These are phyloP conservation scores for Neofusicoccum umdonicola DNA, from an alignment of 2,329 filamentous ascomycete species.

Conservation along the genomic window DNA sequence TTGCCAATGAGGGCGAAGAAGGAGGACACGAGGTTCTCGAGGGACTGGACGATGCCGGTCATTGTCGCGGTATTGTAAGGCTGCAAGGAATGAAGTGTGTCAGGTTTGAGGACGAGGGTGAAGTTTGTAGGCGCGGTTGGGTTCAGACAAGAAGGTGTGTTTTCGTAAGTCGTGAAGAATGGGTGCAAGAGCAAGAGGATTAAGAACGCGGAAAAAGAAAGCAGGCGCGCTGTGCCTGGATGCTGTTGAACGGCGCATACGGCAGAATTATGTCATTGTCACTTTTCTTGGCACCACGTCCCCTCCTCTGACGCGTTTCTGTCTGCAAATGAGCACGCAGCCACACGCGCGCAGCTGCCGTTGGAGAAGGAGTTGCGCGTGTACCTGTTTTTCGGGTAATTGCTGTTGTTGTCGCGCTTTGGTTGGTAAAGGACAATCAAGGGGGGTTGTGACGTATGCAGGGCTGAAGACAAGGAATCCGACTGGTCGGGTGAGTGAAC, in stretches of 20 bases:
- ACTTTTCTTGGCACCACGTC: neutral
- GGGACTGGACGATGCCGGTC: slow-evolving; percentile 1
- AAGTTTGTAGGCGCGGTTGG: neutral
- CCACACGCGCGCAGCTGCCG: neutral
- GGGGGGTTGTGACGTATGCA: neutral
- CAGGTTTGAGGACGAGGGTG: neutral
- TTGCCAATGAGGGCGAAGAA: slow-evolving; percentile 13
- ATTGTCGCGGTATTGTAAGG: neutral
- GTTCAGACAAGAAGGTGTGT: neutral
- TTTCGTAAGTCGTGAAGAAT: neutral
- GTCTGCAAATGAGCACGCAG: neutral
- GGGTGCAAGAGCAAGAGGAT: neutral
- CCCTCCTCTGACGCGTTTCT: neutral
- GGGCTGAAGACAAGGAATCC: neutral
- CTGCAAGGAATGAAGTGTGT: neutral
- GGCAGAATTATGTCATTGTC: slow-evolving; percentile 13
- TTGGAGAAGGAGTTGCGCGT: neutral
- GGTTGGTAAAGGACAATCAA: neutral
- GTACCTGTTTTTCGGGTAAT: neutral
- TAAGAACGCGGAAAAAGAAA: no score
- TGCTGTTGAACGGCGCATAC: neutral
- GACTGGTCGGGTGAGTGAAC: neutral
- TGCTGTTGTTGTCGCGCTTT: neutral
- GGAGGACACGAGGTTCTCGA: slow-evolving; percentile 10
- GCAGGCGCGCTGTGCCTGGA: neutral